These are phyloP conservation scores for Coniosporium tulheliwenetii DNA, from an alignment of 2,329 filamentous ascomycete species.

Conservation along the genomic window DNA sequence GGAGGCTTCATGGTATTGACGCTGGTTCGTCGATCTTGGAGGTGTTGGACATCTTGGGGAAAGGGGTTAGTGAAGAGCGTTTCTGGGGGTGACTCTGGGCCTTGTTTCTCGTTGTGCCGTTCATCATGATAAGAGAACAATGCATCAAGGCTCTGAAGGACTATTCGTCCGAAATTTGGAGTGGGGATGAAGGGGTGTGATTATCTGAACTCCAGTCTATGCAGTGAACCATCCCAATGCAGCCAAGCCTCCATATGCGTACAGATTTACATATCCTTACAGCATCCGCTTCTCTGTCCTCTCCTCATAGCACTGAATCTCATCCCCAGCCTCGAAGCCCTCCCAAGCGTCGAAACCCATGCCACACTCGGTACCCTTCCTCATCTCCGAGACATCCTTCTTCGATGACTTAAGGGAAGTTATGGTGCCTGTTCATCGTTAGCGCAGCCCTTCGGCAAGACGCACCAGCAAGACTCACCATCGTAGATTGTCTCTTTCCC, in stretches of 20 bases:
- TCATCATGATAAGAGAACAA: too few species aligned
- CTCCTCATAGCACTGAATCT: slow-evolving; percentile 78
- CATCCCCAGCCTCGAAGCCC: slow-evolving; percentile 65
- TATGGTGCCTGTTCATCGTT: slow-evolving; percentile 47
- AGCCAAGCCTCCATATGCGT: background rate
- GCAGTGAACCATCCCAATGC: too few species aligned
- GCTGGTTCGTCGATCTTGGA: too few species aligned
- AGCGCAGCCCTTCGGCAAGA: background rate
- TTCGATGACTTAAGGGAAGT: slow-evolving; percentile 80
- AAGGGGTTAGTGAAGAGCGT: too few species aligned
- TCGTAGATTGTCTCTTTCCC: slow-evolving; percentile 58
- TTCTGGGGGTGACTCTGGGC: too few species aligned
- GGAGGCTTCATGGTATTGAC: too few species aligned
- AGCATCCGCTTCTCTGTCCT: slow-evolving; percentile 50
- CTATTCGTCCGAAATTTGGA: too few species aligned
- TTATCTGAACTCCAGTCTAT: too few species aligned
- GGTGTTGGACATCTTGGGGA: too few species aligned
- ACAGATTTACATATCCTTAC: slow-evolving; percentile 11
- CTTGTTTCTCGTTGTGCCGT: too few species aligned
- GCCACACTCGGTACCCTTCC: slow-evolving; percentile 87
- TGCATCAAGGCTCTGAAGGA: too few species aligned
- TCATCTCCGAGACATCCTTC: slow-evolving; percentile 79
- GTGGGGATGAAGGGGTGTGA: too few species aligned
- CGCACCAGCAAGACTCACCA: slow-evolving; percentile 41
- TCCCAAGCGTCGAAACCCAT: slow-evolving; percentile 71